Conservation (phyloP, 495 filamentous ascomycete species). For the Annulohypoxylon stygium region DNA sequence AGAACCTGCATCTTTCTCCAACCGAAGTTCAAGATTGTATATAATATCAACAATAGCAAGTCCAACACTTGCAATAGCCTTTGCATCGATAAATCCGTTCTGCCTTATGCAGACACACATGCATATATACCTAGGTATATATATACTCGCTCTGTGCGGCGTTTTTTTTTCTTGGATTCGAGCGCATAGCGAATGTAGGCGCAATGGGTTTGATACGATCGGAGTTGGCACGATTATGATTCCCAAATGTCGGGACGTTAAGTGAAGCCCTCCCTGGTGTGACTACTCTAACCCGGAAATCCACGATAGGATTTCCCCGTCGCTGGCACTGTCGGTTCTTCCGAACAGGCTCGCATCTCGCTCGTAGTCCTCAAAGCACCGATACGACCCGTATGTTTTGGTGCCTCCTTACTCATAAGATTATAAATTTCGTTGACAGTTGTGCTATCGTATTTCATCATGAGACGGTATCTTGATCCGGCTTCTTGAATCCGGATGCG, state of each 20-base stretch:
- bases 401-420: background rate
- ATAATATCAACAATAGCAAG: too few relatives aligned
- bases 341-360: background rate
- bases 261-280: background rate
- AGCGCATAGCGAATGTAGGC: background rate
- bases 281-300: too few relatives aligned
- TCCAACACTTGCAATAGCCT: too few relatives aligned
- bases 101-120: background rate
- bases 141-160: background rate
- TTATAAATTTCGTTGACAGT: background rate
- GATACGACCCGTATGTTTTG: background rate
- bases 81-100: too few relatives aligned
- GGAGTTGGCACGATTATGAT: background rate
- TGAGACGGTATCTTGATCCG: background rate
- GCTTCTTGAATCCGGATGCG: too few relatives aligned
- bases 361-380: background rate
- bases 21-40: too few relatives aligned
- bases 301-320: too few relatives aligned
- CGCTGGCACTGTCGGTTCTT: background rate
- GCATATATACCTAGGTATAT: background rate
- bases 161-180: background rate
- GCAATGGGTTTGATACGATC: background rate
- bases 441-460: background rate
- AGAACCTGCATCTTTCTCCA: too few relatives aligned
- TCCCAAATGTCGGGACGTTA: background rate